Evolutionary conservation across 2,329 filamentous ascomycete species (phyloP), one percentile per base, ranked within the genome.

Genomic region (Thermoascus crustaceus): DNA sequence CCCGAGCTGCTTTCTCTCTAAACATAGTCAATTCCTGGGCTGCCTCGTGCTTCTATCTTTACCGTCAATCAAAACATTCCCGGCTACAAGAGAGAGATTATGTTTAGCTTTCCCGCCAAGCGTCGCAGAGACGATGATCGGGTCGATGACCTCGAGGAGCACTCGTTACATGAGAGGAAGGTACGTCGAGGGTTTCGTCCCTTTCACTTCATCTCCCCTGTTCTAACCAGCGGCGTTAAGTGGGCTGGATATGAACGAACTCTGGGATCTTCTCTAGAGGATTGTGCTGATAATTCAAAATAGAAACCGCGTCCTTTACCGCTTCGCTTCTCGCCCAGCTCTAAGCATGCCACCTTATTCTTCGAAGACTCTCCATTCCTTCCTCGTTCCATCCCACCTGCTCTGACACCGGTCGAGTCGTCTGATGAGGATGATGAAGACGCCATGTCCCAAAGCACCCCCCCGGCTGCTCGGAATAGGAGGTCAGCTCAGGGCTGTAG

Each of bases 111-210:
- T 29, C 34, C 46, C 11, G 32, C 37, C 20, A 57, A 57, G 37
- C 52, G 54, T 24, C 49, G 32, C 24, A 47, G 54, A 35, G 52
- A 52, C 7, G 24, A 82, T 58, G 41, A 63, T 73, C 47, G 77
- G 65, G 54, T 82, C 75, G 30, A 80, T 56, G 44, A 82, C 68
- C 55, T 82, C 76, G 41, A 73, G 57, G n/a, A 82, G n/a, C 33
- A 31, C 20, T 26, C 29, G n/a, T 17, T 35, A 17, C 48, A 39
- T 34, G 51, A 46, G 27, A 46, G 34, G 13, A 57, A 57, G 52
- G 54, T 56, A 38, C 5, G 41, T 46, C 11, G 16, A 7, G 13
- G 13, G 4, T 31, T 23, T 10, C 19, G 5, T n/a, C 18, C 4
- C 6, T 14, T 21, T 32, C 27, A 29, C 24, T 25, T n/a, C n/a